These are phyloP conservation scores for Pseudogymnoascus sp. DNA, from an alignment of 2,329 filamentous ascomycete genomes.

Conservation along the genomic window DNA sequence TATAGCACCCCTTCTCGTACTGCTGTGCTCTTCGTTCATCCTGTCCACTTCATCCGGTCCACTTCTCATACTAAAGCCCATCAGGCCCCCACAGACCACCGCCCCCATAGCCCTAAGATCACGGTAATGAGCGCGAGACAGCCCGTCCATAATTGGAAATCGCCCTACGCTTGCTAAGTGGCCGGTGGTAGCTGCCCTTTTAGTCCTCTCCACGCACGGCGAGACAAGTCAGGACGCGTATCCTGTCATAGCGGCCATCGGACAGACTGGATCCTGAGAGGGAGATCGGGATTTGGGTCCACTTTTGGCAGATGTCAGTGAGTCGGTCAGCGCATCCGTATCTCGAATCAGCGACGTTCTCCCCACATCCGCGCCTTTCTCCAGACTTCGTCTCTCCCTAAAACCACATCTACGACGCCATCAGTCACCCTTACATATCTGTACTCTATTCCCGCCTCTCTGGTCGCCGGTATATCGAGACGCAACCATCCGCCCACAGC, in stretches of 20 bases:
- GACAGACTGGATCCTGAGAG: neutral
- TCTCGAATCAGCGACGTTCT: neutral
- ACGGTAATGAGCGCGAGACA: conserved; percentile 6
- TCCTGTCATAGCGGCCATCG: neutral
- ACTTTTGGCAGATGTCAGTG: conserved; percentile 3
- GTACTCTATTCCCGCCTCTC: neutral
- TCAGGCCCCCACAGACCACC: neutral
- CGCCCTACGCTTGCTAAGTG: neutral
- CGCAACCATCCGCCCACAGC: neutral
- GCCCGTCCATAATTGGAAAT: neutral
- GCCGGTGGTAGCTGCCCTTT: neutral
- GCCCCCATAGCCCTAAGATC: neutral
- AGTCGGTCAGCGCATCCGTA: neutral
- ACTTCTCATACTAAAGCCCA: neutral
- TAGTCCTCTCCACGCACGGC: neutral
- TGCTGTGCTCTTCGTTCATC: neutral
- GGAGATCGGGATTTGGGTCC: conserved; percentile 3
- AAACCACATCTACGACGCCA: neutral
- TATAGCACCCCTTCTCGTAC: neutral
- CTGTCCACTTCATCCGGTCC: neutral
- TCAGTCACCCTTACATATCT: neutral
- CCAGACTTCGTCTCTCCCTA: neutral
- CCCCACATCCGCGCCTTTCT: neutral
- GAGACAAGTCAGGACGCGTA: neutral
- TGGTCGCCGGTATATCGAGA: neutral